phyloP scores from a whole-genome alignment of 1,284 basidiomycete genomes.

The Fomitopsis schrenkii region DNA sequence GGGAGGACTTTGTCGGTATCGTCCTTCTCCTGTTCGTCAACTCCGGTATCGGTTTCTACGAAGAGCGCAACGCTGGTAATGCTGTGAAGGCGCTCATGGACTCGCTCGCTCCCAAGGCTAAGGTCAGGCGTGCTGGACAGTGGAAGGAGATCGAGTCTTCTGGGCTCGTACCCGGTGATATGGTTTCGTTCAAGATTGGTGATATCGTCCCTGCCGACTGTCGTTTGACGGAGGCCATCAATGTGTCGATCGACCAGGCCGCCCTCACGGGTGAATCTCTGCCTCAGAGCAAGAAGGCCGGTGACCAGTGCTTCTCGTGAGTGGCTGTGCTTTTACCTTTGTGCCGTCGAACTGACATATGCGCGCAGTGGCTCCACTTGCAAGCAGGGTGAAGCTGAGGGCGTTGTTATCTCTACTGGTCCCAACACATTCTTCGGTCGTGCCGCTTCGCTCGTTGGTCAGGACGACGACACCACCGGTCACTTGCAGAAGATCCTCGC shows the following conservation, averaged over 20 bases:
- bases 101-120: conserved; percentile 96
- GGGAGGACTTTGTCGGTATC: conserved; percentile 98
- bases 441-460: conserved; percentile 91
- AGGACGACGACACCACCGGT: conserved; percentile 94
- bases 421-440: conserved; percentile 96
- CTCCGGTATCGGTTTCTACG: conserved; percentile 97
- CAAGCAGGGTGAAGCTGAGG: conserved; percentile 97
- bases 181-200: conserved; percentile 96
- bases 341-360: conserved; percentile 1
- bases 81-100: conserved; percentile 99
- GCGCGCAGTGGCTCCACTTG: conserved; percentile 81
- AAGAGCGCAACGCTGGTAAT: conserved; percentile 95
- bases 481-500: conserved; percentile 98
- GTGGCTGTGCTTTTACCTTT: conserved; percentile 29
- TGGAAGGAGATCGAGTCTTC: conserved; percentile 91
- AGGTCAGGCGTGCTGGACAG: conserved; percentile 77
- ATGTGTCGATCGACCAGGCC: conserved; percentile 95
- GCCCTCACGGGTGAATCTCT: conserved; percentile 96
- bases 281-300: conserved; percentile 85
- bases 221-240: conserved; percentile 92
- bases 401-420: conserved; percentile 95
- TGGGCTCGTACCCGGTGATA: conserved; percentile 89
- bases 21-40: conserved; percentile 90
- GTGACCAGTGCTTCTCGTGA: conserved; percentile 95
- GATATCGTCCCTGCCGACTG: conserved; percentile 96